Evolutionary conservation across 257 asterid genomes (phyloP), one percentile per base, ranked within the genome.

Genomic region (Nicotiana knightiana): DNA sequence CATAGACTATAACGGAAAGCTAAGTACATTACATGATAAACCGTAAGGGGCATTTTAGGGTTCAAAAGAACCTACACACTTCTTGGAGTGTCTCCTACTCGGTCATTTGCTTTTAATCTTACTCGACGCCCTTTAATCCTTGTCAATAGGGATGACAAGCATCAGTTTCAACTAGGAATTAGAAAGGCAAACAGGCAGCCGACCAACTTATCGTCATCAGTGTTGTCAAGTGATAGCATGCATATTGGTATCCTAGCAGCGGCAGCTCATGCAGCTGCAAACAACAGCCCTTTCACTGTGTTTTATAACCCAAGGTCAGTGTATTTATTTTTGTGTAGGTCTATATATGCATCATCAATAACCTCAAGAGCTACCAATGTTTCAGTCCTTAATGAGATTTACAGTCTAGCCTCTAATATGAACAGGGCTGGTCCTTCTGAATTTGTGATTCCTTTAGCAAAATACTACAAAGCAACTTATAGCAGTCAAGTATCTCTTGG

Each of bases 241-340:
- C 99, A 94, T 84, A 94, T 96, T 5, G 99, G 99, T 15, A 90
- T 96, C 85, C 94, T 96, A 81, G 99, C 98, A 79, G 99, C 99
- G 85, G 99, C 98, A 13, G 98, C 99, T 68, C 99, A 96, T 85
- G 99, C 99, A 30, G 97, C 99, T 79, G 97, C 98, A 33, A 96
- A 93, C 85, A 93, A 88, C 88, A 96, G 97, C 87, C 97, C 98
- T 2, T 94, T 96, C 84, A 93, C 97, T 80, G 89, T 96, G 37
- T 96, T 94, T 86, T 96, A 92, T 83, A 95, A 95, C 82, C 99
- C 99, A n/a, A 92, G 99, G 99, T 95, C 77, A 57, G 77, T 73
- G 63, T 21, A 73, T 37, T 73, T 73, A 7, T 51, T 51, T 73
- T 73, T 51, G 26, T 73, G 15, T 73, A 51, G 24, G 7, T 46